phyloP scores from a whole-genome alignment of 2,329 filamentous ascomycete species.

The Lachnellula cervina region DNA sequence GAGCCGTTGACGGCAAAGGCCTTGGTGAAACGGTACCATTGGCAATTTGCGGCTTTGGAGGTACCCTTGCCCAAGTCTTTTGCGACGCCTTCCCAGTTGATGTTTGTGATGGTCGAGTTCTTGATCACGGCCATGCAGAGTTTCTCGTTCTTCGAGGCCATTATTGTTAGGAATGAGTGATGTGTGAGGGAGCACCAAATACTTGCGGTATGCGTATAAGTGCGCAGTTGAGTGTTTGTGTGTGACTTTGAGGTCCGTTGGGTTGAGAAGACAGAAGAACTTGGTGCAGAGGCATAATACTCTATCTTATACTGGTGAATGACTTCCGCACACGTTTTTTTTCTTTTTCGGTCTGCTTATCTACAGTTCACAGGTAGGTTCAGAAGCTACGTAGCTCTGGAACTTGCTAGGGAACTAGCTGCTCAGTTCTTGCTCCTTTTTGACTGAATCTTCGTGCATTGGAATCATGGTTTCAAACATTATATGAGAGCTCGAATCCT shows the following conservation, averaged over 20 bases:
- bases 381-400: neutral
- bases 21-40: neutral
- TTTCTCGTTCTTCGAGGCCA: neutral
- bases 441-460: neutral
- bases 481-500: neutral
- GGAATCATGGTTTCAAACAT: neutral
- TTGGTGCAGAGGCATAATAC: neutral
- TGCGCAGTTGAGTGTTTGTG: neutral
- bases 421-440: neutral
- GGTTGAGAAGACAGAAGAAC: neutral
- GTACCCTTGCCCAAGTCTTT: neutral
- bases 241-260: neutral
- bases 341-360: neutral
- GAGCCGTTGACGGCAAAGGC: neutral
- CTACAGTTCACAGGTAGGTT: neutral
- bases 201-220: neutral
- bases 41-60: neutral
- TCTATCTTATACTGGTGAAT: neutral
- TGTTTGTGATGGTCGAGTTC: neutral
- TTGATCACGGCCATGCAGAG: conserved; percentile 1
- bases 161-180: neutral
- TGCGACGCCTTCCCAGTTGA: neutral
- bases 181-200: too few relatives aligned
- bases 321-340: neutral
- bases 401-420: neutral